Evolutionary conservation across 1,284 basidiomycete genomes (phyloP).

Genomic region (Mycena citricolor): DNA sequence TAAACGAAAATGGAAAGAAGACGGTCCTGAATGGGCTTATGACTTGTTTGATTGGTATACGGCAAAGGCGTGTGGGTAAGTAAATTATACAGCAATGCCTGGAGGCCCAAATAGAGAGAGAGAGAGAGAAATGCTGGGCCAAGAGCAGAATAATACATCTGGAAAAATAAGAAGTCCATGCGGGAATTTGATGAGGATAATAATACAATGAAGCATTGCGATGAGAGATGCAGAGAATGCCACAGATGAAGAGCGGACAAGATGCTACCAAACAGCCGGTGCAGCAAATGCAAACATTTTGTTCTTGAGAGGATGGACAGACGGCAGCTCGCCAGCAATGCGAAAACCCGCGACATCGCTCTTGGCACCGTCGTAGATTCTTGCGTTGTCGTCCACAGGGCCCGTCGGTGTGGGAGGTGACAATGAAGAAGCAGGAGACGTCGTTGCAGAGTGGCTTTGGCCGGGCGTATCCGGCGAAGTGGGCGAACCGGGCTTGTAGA

Average conservation of each 20-base stretch:
- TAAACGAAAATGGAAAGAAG: no score
- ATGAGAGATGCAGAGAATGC: background rate
- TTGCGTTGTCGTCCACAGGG: slow-evolving; percentile 33
- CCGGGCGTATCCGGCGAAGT: slow-evolving; percentile 47
- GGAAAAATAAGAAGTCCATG: no score
- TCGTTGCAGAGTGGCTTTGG: slow-evolving; percentile 33
- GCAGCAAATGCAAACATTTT: slow-evolving; percentile 40
- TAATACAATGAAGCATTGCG: no score
- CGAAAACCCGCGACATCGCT: slow-evolving; percentile 26
- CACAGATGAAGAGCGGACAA: slow-evolving; percentile 14
- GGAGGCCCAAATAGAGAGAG: no score
- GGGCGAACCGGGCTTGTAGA: slow-evolving; percentile 31
- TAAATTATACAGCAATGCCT: no score
- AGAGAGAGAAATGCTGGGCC: no score
- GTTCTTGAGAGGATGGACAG: slow-evolving; percentile 33
- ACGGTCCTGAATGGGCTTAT: no score
- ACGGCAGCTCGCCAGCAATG: slow-evolving; percentile 26
- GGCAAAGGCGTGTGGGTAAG: no score
- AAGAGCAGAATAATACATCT: no score
- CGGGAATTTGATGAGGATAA: no score
- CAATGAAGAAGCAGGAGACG: slow-evolving; percentile 37
- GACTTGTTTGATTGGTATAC: no score
- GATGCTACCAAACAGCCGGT: slow-evolving; percentile 41
- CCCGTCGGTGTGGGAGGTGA: slow-evolving; percentile 38
- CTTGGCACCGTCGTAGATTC: slow-evolving; percentile 32